Conservation (phyloP, 2,329 filamentous ascomycete genomes). For the Emergomyces orientalis region DNA sequence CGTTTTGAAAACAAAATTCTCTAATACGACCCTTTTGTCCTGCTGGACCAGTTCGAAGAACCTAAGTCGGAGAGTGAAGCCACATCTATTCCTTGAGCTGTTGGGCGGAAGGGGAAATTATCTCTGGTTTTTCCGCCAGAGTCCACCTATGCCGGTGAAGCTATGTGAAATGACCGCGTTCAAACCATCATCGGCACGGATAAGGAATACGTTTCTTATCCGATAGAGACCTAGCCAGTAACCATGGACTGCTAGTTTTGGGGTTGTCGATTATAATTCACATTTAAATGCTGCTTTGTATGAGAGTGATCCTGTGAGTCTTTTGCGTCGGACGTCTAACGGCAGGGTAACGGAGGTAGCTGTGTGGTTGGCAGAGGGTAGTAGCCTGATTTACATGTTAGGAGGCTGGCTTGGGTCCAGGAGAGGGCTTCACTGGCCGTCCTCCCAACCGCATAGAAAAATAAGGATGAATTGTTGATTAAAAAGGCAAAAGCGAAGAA, state of each 20-base stretch:
- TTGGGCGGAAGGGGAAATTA: not conserved
- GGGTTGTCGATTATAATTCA: no score
- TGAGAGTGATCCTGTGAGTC: not conserved
- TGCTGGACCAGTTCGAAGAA: not conserved
- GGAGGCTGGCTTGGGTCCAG: not conserved
- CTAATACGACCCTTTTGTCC: not conserved
- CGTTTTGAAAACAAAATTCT: not conserved
- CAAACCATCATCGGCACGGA: not conserved
- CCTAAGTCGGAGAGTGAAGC: not conserved
- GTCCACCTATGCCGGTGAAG: not conserved
- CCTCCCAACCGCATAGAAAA: not conserved
- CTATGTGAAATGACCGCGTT: not conserved
- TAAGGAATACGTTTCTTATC: not conserved
- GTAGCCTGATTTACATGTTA: not conserved
- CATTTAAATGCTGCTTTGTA: not conserved
- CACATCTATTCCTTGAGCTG: not conserved
- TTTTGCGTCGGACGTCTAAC: not conserved
- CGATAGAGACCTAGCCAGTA: not conserved
- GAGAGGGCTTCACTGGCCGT: not conserved
- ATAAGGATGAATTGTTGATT: not conserved
- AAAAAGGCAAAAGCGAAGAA: no score
- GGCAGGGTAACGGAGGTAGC: not conserved
- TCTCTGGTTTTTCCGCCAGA: not conserved
- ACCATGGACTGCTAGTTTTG: no score
- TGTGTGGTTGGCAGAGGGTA: not conserved